Evolutionary conservation across 257 asterid species (phyloP).

Genomic region (Solanum chilense): DNA sequence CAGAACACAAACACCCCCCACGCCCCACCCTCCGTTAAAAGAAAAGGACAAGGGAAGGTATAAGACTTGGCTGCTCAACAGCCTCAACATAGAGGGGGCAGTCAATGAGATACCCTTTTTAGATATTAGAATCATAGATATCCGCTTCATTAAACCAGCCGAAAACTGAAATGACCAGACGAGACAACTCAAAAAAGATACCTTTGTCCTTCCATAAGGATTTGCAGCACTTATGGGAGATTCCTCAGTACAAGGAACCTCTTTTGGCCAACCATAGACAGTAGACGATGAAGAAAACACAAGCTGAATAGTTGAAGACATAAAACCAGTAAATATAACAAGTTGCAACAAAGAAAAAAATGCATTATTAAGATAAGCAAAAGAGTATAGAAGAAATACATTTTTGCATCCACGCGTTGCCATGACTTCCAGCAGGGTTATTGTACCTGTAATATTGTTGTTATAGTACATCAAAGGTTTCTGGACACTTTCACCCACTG

Average conservation of each 20-base stretch:
- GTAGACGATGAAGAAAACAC: slow-evolving; percentile 99
- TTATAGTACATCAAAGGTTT: slow-evolving; percentile 80
- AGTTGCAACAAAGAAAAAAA: not conserved
- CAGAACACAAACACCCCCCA: not conserved
- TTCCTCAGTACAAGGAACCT: slow-evolving; percentile 94
- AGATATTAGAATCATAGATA: not conserved
- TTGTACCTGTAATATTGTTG: slow-evolving; percentile 78
- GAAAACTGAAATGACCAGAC: not conserved
- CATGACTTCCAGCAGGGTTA: slow-evolving; percentile 85
- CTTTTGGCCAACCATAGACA: slow-evolving; percentile 93
- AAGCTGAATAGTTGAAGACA: slow-evolving; percentile 43
- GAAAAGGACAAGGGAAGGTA: not conserved
- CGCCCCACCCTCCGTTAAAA: not conserved
- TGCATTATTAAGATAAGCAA: not conserved
- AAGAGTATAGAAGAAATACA: slow-evolving; percentile 21
- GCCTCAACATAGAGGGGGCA: not conserved
- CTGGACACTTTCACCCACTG: slow-evolving; percentile 96
- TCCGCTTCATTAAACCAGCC: not conserved
- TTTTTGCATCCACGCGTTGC: slow-evolving; percentile 86
- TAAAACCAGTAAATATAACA: slow-evolving; percentile 1
- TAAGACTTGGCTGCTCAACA: not conserved
- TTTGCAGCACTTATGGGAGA: slow-evolving; percentile 62
- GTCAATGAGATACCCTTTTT: not conserved
- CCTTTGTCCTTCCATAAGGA: slow-evolving; percentile 97
- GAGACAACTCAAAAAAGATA: slow-evolving; percentile 5